A percentile compares a stretch with the other conserved stretches of the same genome.
Evolutionary conservation across 2,329 filamentous ascomycete genomes (phyloP).

Genomic region (Aspergillus niger): DNA sequence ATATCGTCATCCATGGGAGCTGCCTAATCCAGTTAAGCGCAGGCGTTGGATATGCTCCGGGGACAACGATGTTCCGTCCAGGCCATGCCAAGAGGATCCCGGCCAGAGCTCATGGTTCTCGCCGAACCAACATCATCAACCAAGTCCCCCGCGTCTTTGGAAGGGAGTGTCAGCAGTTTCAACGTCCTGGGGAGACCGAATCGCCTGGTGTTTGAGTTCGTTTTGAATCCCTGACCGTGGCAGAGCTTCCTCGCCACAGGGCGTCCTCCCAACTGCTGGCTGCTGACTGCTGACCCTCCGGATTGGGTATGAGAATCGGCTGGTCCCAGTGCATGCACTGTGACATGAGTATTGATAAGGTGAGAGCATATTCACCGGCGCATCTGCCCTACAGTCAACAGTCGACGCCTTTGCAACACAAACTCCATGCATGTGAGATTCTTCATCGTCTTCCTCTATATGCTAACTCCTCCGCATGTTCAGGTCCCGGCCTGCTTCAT

Average conservation of each 20-base stretch:
- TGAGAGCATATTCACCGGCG: slow-evolving; percentile 11
- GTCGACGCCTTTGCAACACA: neutral
- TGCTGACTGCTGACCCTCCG: slow-evolving; percentile 14
- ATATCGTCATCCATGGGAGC: neutral
- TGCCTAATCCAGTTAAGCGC: neutral
- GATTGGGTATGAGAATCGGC: slow-evolving; percentile 22
- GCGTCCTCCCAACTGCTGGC: neutral
- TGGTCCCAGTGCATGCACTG: slow-evolving; percentile 16
- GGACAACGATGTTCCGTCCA: slow-evolving; percentile 7
- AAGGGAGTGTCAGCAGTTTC: neutral
- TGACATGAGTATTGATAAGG: slow-evolving; percentile 23
- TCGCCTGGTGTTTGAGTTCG: neutral
- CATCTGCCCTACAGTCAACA: slow-evolving; percentile 7
- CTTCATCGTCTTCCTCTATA: neutral
- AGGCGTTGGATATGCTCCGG: neutral
- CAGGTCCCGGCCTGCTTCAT: slow-evolving; percentile 4
- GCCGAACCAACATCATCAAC: slow-evolving; percentile 3
- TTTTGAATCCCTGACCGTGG: neutral
- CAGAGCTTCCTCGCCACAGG: neutral
- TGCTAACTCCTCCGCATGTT: neutral
- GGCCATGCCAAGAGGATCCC: slow-evolving; percentile 13
- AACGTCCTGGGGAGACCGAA: neutral
- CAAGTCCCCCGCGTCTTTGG: neutral
- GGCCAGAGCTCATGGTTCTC: slow-evolving; percentile 11
- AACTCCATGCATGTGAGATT: too few relatives aligned